phyloP scores from a whole-genome alignment of 495 filamentous ascomycete genomes.

The Annulohypoxylon bovei region DNA sequence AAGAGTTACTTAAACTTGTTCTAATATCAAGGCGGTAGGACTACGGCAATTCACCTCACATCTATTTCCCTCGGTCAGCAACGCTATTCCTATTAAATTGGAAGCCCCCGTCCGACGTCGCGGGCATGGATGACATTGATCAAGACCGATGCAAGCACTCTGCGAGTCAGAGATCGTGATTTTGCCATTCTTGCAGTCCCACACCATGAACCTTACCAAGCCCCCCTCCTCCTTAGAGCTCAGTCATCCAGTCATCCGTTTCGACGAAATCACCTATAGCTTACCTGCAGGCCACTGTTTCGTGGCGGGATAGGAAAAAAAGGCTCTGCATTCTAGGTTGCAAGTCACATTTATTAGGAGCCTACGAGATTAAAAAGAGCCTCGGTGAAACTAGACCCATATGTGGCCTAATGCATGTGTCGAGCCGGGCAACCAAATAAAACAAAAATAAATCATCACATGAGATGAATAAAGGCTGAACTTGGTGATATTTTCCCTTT shows the following conservation, averaged over 20 bases:
- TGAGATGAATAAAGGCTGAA: constrained; percentile 23
- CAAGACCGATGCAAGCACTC: constrained; percentile 38
- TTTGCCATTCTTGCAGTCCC: constrained; percentile 32
- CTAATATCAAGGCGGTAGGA: constrained; percentile 19
- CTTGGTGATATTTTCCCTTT: constrained; percentile 11
- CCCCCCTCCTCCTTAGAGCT: neutral
- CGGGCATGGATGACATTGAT: constrained; percentile 37
- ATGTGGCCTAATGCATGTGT: constrained; percentile 27
- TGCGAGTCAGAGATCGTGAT: constrained; percentile 45
- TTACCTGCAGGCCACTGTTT: constrained; percentile 36
- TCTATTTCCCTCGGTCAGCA: constrained; percentile 30
- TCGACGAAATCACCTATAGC: constrained; percentile 24
- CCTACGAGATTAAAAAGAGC: constrained; percentile 32
- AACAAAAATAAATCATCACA: constrained; percentile 9
- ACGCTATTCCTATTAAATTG: constrained; percentile 34
- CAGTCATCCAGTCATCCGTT: constrained; percentile 23
- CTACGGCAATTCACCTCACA: constrained; percentile 36
- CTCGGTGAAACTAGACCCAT: constrained; percentile 44
- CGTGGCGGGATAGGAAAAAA: constrained; percentile 28
- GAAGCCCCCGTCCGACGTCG: constrained; percentile 28
- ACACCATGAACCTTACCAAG: constrained; percentile 24
- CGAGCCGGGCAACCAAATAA: constrained; percentile 17
- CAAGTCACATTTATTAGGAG: constrained; percentile 33
- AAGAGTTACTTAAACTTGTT: constrained; percentile 12
- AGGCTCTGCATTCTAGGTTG: constrained; percentile 25